Evolutionary conservation across 495 filamentous ascomycete genomes (phyloP), one percentile per base, ranked within the genome.

Genomic region (Aspergillus indologenus): DNA sequence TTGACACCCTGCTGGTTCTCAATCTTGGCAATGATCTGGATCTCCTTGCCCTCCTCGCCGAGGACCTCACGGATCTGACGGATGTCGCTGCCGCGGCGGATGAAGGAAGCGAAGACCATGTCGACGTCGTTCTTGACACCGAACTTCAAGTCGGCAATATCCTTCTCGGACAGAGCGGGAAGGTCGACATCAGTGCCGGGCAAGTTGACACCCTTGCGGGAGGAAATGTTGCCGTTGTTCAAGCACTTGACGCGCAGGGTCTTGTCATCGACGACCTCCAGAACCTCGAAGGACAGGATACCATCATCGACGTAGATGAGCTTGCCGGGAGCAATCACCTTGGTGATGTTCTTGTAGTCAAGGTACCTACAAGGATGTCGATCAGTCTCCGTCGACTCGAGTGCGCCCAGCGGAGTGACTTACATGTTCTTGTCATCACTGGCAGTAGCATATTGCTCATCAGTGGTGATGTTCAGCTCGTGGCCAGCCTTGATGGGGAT

Each of bases 271-370:
- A 90, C 83, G 65, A 98, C 82, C 67, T 92, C 84, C 56, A 97
- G 63, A 42, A 98, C 94, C 68, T 96, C 87, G 67, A 98, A 97
- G 4, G 92, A 93, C 56, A 98, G 87, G 54, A 98, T 91, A 69
- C 94, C 94, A 66, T 98, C 94, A 68, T 98, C 94, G 62, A 98
- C 95, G 78, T 95, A 98, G 82, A 98, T 96, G 72, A 89, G 87
- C 67, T 93, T 92, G 67, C 95, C 95, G n/a, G 83, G 77, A 63
- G 87, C 72, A 73, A 98, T 98, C 68, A 98, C 92, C 78, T 92
- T 96, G 78, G 94, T 96, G 82, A 98, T 96, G 83, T 98, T 98
- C 86, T 92, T 93, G 79, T 98, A 98, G 81, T 98, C 94, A 67
- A 98, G 89, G 65, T 91, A 96, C 91, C 92, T 96, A 60, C 50